phyloP scores from a whole-genome alignment of 2,329 filamentous ascomycete species.

The Samsoniella hepiali region DNA sequence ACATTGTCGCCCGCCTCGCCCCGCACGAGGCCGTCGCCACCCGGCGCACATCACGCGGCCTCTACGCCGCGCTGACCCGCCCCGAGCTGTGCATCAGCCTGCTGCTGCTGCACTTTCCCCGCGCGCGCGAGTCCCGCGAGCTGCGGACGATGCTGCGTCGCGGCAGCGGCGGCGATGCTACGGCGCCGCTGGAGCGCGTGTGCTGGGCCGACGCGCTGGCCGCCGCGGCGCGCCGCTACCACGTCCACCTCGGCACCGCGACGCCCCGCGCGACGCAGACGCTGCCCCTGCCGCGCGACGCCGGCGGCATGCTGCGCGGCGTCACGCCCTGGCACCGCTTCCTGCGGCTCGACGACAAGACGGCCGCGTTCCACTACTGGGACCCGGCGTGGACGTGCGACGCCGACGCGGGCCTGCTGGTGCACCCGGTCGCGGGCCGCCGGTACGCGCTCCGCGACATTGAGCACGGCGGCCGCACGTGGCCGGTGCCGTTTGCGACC shows the following conservation, averaged over 20 bases:
- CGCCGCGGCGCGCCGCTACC: conserved; percentile 51
- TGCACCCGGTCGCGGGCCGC: conserved; percentile 42
- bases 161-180: not conserved
- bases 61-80: conserved; percentile 49
- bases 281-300: conserved; percentile 13
- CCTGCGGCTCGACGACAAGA: conserved; percentile 39
- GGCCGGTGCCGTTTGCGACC: conserved; percentile 50
- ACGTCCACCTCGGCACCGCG: conserved; percentile 45
- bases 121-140: conserved; percentile 50
- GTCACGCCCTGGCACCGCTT: conserved; percentile 45
- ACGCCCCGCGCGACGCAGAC: conserved; percentile 36
- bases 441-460: conserved; percentile 50
- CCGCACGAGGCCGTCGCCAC: conserved; percentile 49
- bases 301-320: conserved; percentile 29
- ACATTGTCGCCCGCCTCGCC: conserved; percentile 47
- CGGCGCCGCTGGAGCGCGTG: conserved; percentile 20
- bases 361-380: conserved; percentile 41
- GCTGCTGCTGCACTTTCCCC: conserved; percentile 50
- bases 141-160: conserved; percentile 23
- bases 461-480: conserved; percentile 36
- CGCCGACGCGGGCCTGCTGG: conserved; percentile 50
- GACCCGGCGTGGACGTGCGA: conserved; percentile 55
- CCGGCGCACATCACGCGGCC: conserved; percentile 49
- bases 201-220: conserved; percentile 46
- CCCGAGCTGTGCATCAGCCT: conserved; percentile 44